Percentiles rank a stretch among this genome's conserved stretches.
phyloP scores from a whole-genome alignment of 208 protist species.

The Strigomonas culicis region DNA sequence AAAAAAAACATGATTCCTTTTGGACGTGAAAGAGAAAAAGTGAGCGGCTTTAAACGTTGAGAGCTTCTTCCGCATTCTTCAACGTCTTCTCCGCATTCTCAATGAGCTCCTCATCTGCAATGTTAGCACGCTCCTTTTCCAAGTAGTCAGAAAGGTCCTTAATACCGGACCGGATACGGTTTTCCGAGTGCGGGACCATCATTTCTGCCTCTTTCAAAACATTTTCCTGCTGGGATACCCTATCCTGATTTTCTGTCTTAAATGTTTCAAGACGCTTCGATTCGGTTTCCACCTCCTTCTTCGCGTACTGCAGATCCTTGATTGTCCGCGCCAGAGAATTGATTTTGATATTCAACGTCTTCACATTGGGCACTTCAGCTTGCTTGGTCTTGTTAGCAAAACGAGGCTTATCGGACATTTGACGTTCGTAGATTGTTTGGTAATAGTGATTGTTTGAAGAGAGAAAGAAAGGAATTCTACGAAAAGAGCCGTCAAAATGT shows the following conservation, averaged over 20 bases:
- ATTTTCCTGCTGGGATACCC: conserved; percentile 65
- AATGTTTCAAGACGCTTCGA: conserved; percentile 5
- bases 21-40: neutral
- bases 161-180: conserved; percentile 41
- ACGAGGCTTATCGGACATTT: neutral
- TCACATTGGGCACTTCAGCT: neutral
- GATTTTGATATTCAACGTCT: conserved; percentile 4
- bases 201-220: conserved; percentile 70
- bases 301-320: conserved; percentile 5
- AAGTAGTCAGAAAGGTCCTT: conserved; percentile 69
- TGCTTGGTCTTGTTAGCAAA: neutral
- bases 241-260: conserved; percentile 25
- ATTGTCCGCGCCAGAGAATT: conserved; percentile 1
- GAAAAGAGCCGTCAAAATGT: conserved; percentile 1
- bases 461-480: conserved; percentile 12
- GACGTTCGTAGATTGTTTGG: conserved; percentile 4
- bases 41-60: neutral
- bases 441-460: conserved; percentile 4
- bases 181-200: conserved; percentile 78
- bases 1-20: conserved; percentile 7
- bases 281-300: neutral
- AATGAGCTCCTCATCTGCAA: conserved; percentile 41
- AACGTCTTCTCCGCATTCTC: conserved; percentile 2
- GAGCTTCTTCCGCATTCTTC: neutral
- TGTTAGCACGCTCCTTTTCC: conserved; percentile 30